Evolutionary conservation across 805 yeast genomes (phyloP), one percentile per base, ranked within the genome.

Genomic region (Kuraishia borneana): DNA sequence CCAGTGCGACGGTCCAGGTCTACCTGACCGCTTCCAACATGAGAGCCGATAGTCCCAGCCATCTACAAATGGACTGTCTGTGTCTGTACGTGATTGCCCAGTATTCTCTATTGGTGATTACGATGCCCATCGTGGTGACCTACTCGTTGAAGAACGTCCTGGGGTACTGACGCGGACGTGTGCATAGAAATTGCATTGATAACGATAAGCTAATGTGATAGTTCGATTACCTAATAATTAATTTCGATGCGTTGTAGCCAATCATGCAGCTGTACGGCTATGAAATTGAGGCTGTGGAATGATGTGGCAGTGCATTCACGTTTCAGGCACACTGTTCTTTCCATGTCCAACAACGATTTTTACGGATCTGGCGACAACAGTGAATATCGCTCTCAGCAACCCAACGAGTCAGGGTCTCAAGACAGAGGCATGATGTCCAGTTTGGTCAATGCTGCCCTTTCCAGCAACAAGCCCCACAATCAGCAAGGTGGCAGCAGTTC

Each of bases 1-100:
- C 79, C 3, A 68, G 68, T 45, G 78, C 78, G 9, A 73, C 78
- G 0, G 68, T 73, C 7, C 67, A 73, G 46, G 68, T 71, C n/a
- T 73, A 73, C 44, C 56, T 73, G 37, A 73, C 78, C 4, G 78
- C 77, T 2, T 65, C 70, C 44, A 65, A 66, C 51, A 65, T 73
- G 36, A 70, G 62, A 38, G 74, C 76, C 1, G 58, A 54, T n/a
- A 54, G 65, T 12, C 60, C 60, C 3, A 41, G 46, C 29, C 70
- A 65, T 41, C 37, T 63, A 14, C 77, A 71, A 36, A 62, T 73
- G 68, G 74, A 71, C 44, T 73, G 79, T 44, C 56, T 73, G 38
- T 74, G 77, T 0, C 48, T 69, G 4, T 65, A 65, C 33, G 47
- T 70, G 33, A 64, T 73, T 36, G 56, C 59, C 7, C 77, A 73